phyloP scores from a whole-genome alignment of 352 stramenopile genomes.

The Phytophthora macrochlamydospora region DNA sequence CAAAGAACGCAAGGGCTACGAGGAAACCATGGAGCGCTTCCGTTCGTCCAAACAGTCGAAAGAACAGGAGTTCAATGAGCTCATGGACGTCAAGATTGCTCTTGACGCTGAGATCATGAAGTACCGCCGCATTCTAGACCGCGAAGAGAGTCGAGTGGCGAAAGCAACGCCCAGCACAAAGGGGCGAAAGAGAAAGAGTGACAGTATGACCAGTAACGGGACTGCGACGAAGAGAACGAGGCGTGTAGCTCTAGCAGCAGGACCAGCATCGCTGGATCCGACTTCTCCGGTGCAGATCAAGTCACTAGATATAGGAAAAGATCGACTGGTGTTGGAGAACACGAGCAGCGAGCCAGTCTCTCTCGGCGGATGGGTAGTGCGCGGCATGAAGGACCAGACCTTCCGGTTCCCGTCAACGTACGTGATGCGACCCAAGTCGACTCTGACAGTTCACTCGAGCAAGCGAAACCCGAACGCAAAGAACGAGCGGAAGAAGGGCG shows the following conservation, averaged over 20 bases:
- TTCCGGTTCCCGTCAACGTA: slow-evolving; percentile 77
- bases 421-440: slow-evolving; percentile 68
- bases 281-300: slow-evolving; percentile 60
- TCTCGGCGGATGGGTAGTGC: slow-evolving; percentile 72
- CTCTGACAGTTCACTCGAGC: slow-evolving; percentile 78
- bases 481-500: slow-evolving; percentile 69
- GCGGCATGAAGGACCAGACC: slow-evolving; percentile 61
- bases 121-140: slow-evolving; percentile 83
- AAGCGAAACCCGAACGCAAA: slow-evolving; percentile 83
- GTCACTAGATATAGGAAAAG: slow-evolving; percentile 73
- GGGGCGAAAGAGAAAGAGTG: slow-evolving; percentile 68
- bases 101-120: slow-evolving; percentile 80
- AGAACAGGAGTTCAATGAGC: slow-evolving; percentile 84
- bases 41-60: slow-evolving; percentile 73
- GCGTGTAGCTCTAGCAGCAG: slow-evolving; percentile 15
- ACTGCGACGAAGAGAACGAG: slow-evolving; percentile 53
- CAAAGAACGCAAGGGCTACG: slow-evolving; percentile 78
- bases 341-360: slow-evolving; percentile 59
- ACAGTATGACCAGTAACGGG: slow-evolving; percentile 23
- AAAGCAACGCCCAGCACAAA: slow-evolving; percentile 58
- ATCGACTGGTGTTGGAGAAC: slow-evolving; percentile 81
- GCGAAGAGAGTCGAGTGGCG: slow-evolving; percentile 73
- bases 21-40: slow-evolving; percentile 70
- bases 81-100: slow-evolving; percentile 89
- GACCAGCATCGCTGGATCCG: slow-evolving; percentile 1